These are phyloP conservation scores for Chenopodium suecicum DNA, from an alignment of 148 eudicot species.

Conservation along the genomic window DNA sequence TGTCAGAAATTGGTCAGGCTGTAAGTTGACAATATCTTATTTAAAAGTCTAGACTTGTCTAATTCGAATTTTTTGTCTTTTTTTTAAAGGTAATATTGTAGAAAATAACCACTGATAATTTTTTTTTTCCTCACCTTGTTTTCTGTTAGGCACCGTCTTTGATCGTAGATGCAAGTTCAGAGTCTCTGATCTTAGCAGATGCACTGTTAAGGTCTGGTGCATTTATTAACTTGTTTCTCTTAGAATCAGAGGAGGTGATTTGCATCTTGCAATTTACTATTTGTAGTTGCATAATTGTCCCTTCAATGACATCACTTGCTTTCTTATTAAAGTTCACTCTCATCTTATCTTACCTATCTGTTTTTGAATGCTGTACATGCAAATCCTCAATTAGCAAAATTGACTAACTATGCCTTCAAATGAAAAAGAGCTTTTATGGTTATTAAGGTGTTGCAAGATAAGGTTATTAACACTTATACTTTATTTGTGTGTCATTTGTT, in stretches of 20 bases:
- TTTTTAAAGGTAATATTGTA: neutral
- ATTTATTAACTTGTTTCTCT: slow-evolving; percentile 3
- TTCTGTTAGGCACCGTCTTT: slow-evolving; percentile 71
- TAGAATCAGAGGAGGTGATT: neutral
- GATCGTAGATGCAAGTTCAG: slow-evolving; percentile 74
- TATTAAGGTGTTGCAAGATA: neutral
- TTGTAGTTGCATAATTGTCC: neutral
- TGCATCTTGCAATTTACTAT: neutral
- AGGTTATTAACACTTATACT: neutral
- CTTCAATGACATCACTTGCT: neutral
- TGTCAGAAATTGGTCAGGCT: slow-evolving; percentile 99
- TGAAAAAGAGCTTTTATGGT: no score
- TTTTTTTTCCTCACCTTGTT: slow-evolving; percentile 1
- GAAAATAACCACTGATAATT: neutral
- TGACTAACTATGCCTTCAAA: neutral
- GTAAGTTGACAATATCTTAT: slow-evolving; percentile 50
- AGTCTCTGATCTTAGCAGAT: slow-evolving; percentile 76
- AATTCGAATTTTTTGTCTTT: slow-evolving; percentile 14
- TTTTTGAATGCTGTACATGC: neutral
- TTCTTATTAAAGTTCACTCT: neutral
- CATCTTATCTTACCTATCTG: neutral
- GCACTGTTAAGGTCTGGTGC: slow-evolving; percentile 69
- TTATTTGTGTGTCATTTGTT: neutral
- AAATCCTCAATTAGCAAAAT: neutral
- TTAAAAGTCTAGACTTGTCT: neutral